Percentiles rank a stretch among this genome's conserved stretches.
Conservation (phyloP, 495 filamentous ascomycete genomes). For the Neurospora sp. region DNA sequence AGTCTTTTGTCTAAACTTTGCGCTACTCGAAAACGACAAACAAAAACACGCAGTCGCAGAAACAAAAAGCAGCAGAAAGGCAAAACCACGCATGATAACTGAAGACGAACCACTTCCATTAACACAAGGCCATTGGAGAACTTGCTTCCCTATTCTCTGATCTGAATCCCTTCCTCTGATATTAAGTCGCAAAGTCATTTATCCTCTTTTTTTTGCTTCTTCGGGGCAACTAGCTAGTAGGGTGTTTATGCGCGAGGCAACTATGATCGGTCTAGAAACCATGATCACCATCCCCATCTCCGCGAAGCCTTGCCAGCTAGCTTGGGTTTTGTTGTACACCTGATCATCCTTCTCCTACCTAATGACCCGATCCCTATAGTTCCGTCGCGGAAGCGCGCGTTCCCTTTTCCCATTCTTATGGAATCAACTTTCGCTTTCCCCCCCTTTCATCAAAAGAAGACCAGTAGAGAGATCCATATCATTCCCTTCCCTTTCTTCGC, state of each 20-base stretch:
- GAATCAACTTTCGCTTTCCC: not conserved
- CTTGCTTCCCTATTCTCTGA: not conserved
- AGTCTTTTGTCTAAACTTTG: not conserved
- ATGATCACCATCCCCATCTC: not conserved
- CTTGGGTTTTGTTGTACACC: not conserved
- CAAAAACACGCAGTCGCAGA: not conserved
- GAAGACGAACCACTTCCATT: not conserved
- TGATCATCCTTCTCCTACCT: not conserved
- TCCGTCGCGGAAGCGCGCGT: not conserved
- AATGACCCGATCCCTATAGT: not conserved
- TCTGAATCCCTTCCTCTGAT: not conserved
- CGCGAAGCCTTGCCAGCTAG: not conserved
- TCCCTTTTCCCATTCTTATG: not conserved
- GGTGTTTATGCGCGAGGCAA: not conserved
- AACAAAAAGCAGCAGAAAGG: too few species aligned
- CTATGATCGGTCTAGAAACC: not conserved
- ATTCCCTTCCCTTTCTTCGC: not conserved
- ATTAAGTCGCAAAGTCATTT: not conserved
- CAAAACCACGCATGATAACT: not conserved
- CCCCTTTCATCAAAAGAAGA: not conserved
- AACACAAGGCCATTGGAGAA: not conserved
- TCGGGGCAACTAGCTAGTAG: not conserved
- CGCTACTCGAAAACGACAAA: not conserved
- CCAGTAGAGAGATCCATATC: not conserved
- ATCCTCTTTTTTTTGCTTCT: not conserved